phyloP scores from a whole-genome alignment of 202 grass and related monocot genomes.

The Carex sylvatica region DNA sequence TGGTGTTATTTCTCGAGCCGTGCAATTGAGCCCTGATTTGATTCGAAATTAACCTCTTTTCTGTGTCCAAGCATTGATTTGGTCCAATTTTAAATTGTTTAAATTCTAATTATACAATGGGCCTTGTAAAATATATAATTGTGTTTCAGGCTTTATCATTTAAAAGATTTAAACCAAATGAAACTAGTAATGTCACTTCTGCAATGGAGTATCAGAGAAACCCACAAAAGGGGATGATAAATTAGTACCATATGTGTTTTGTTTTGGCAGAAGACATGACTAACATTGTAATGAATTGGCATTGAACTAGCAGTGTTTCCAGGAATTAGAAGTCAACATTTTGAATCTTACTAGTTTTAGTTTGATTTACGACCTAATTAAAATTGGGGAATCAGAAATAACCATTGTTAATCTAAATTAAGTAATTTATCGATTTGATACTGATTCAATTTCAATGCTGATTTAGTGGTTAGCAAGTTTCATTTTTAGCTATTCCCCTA shows the following conservation, averaged over 20 bases:
- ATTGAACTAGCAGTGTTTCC: background rate
- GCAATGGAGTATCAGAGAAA: background rate
- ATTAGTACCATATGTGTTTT: background rate
- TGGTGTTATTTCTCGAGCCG: conserved; percentile 4
- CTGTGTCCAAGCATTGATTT: background rate
- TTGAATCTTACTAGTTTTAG: background rate
- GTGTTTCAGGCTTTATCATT: background rate
- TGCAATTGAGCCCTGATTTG: background rate
- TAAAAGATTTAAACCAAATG: background rate
- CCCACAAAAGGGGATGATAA: background rate
- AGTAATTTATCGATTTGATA: background rate
- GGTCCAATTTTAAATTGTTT: conserved; percentile 17
- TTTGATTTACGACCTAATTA: background rate
- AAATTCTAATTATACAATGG: conserved; percentile 7
- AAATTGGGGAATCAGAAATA: background rate
- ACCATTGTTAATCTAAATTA: background rate
- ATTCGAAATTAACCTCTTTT: background rate
- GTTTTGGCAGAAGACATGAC: background rate
- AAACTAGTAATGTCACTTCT: background rate
- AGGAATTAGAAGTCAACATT: background rate
- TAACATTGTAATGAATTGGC: background rate
- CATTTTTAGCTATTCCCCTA: background rate
- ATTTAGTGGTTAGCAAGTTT: background rate
- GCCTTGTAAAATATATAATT: background rate
- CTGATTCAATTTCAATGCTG: background rate